These are phyloP conservation scores for Quercus suber DNA, from an alignment of 306 rosid genomes.

Conservation along the genomic window DNA sequence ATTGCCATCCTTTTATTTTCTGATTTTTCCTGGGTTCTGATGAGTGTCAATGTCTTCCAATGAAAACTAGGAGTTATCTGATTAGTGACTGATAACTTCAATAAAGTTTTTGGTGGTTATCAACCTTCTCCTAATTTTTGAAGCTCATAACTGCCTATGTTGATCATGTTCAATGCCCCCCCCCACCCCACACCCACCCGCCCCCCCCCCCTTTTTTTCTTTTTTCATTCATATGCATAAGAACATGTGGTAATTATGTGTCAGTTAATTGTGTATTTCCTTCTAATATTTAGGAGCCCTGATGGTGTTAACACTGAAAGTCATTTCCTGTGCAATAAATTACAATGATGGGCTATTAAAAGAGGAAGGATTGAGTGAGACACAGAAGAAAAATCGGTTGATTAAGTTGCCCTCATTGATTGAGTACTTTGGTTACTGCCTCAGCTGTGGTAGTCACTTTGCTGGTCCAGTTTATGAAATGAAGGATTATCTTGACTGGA, in stretches of 20 bases:
- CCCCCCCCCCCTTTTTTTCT: background rate
- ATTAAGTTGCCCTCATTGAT: conserved; percentile 63
- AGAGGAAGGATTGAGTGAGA: conserved; percentile 76
- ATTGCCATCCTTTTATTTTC: background rate
- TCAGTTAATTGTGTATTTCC: conserved; percentile 23
- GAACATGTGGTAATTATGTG: background rate
- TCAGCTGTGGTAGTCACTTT: conserved; percentile 92
- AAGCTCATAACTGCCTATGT: background rate
- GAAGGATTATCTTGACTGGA: conserved; percentile 94
- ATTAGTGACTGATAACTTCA: background rate
- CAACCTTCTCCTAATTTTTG: background rate
- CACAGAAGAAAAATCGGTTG: conserved; percentile 85
- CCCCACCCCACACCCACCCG: too few species aligned
- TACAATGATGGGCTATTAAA: conserved; percentile 82
- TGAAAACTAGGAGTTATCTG: background rate
- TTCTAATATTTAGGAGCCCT: conserved; percentile 62
- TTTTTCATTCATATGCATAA: background rate
- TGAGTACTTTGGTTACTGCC: conserved; percentile 87
- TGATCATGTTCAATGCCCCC: background rate
- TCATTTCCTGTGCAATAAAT: conserved; percentile 82
- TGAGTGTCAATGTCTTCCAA: background rate
- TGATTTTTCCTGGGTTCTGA: background rate
- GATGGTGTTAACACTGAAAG: conserved; percentile 92
- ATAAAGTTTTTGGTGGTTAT: background rate
- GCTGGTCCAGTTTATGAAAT: conserved; percentile 97